These are phyloP conservation scores for Coccinonectria pachysandricola DNA, from an alignment of 2,329 filamentous ascomycete species.

Conservation along the genomic window DNA sequence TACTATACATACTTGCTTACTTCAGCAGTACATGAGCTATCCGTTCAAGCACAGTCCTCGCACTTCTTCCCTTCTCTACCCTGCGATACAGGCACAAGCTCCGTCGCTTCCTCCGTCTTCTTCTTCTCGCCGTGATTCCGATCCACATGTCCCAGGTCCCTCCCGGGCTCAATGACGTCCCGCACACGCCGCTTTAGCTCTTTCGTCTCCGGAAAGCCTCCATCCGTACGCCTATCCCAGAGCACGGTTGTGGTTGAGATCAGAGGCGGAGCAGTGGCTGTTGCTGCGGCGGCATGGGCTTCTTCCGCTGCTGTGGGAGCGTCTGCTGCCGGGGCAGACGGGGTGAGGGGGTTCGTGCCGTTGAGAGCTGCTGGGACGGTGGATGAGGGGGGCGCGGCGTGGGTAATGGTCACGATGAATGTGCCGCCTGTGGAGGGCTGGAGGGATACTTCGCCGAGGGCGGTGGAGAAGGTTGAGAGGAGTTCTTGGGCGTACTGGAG, in stretches of 20 bases:
- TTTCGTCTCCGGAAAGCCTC: slow-evolving; percentile 91
- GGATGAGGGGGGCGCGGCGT: slow-evolving; percentile 23
- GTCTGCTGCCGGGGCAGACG: too few relatives aligned
- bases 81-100: slow-evolving; percentile 2
- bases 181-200: slow-evolving; percentile 76
- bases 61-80: slow-evolving; percentile 12
- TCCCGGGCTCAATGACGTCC: slow-evolving; percentile 68
- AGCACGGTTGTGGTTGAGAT: slow-evolving; percentile 40
- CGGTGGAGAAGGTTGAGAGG: slow-evolving; percentile 78
- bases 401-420: slow-evolving; percentile 61
- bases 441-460: slow-evolving; percentile 78
- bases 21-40: too few relatives aligned
- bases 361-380: too few relatives aligned
- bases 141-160: slow-evolving; percentile 76
- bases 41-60: slow-evolving; percentile 17
- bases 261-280: slow-evolving; percentile 7
- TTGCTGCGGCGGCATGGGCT: not conserved
- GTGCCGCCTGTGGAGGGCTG: slow-evolving; percentile 76
- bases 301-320: not conserved
- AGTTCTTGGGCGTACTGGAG: slow-evolving; percentile 84
- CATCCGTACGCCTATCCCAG: slow-evolving; percentile 82
- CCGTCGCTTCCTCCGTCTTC: slow-evolving; percentile 4
- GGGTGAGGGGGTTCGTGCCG: too few relatives aligned
- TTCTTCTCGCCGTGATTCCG: slow-evolving; percentile 27
- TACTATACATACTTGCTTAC: too few relatives aligned